phyloP scores from a whole-genome alignment of 179 eudicot genomes.

The Carnegiea gigantea region DNA sequence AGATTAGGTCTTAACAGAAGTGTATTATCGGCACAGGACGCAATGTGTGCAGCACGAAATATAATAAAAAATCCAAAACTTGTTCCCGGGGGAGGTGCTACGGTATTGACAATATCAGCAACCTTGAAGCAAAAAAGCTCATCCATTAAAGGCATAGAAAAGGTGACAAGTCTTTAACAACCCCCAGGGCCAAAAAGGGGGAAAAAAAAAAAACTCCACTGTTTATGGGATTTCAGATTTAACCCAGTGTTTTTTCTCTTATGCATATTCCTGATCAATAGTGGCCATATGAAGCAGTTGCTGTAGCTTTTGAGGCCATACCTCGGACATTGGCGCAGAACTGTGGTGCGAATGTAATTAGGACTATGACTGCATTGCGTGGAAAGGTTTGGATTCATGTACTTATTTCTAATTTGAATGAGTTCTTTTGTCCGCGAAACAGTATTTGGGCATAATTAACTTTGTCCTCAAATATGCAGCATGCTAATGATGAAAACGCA shows the following conservation, averaged over 20 bases:
- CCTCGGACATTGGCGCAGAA: conserved; percentile 97
- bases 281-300: conserved; percentile 99
- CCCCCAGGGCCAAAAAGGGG: no score
- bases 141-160: conserved; percentile 89
- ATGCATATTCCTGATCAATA: conserved; percentile 26
- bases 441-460: not conserved
- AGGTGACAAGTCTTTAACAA: conserved; percentile 35
- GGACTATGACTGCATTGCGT: conserved; percentile 93
- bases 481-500: conserved; percentile 92
- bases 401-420: not conserved
- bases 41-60: conserved; percentile 90
- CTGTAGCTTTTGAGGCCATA: conserved; percentile 91
- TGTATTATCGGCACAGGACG: conserved; percentile 54
- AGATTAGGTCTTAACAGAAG: conserved; percentile 38
- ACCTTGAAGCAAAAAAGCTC: conserved; percentile 88
- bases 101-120: conserved; percentile 88
- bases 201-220: no score
- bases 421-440: not conserved
- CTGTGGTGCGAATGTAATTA: conserved; percentile 91
- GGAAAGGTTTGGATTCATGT: conserved; percentile 58
- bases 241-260: not conserved
- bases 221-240: no score
- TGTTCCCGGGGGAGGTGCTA: conserved; percentile 95
- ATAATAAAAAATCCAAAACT: conserved; percentile 90
- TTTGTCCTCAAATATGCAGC: conserved; percentile 38